These are phyloP conservation scores for Noccaea bulbosa DNA, from an alignment of 345 rosid genomes.

Conservation along the genomic window DNA sequence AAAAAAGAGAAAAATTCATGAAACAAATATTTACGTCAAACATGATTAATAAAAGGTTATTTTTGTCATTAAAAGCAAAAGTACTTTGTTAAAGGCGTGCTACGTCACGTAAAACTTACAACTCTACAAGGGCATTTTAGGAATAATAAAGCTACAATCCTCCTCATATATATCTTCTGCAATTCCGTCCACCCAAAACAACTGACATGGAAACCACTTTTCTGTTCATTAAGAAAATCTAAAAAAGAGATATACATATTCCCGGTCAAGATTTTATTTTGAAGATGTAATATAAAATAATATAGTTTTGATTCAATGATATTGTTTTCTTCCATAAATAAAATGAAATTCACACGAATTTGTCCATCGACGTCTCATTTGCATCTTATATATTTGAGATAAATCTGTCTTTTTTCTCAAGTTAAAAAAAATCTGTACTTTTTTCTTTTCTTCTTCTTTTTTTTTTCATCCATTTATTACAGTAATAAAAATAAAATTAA, in stretches of 20 bases:
- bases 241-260: background rate
- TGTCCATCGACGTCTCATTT: background rate
- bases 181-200: constrained; percentile 43
- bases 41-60: constrained; percentile 35
- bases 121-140: constrained; percentile 1
- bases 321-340: background rate
- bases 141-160: constrained; percentile 15
- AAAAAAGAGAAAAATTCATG: background rate
- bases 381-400: background rate
- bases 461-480: background rate
- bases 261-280: constrained; percentile 6
- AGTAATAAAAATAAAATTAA: constrained; percentile 1
- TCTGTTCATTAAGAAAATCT: background rate
- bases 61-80: constrained; percentile 43
- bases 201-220: constrained; percentile 43
- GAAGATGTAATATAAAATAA: background rate
- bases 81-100: constrained; percentile 35
- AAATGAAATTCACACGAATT: background rate
- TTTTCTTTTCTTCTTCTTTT: background rate
- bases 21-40: constrained; percentile 23
- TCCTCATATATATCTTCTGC: constrained; percentile 30
- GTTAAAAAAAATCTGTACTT: background rate
- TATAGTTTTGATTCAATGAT: no score
- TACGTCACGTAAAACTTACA: constrained; percentile 36
- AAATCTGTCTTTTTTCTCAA: background rate